Percentiles rank a stretch among this genome's conserved stretches.
phyloP scores from a whole-genome alignment of 1,284 basidiomycete genomes.

The Schizophyllum amplum region DNA sequence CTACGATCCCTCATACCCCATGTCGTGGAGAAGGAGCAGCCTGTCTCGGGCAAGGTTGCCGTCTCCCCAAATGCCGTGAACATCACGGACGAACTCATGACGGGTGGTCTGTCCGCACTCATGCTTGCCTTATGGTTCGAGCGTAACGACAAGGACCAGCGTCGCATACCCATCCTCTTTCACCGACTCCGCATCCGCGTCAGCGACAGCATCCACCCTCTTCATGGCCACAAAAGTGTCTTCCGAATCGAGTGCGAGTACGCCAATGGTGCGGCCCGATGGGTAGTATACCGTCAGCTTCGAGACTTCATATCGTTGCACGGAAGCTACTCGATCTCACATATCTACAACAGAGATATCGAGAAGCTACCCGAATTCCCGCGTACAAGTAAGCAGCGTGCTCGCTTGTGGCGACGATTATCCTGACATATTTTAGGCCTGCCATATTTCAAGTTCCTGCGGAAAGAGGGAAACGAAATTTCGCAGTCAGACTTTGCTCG shows the following conservation, averaged over 20 bases:
- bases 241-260: slow-evolving; percentile 97
- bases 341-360: slow-evolving; percentile 62
- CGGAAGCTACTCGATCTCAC: slow-evolving; percentile 85
- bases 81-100: slow-evolving; percentile 80
- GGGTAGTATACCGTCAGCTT: slow-evolving; percentile 94
- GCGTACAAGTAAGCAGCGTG: no score
- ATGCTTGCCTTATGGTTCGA: slow-evolving; percentile 90
- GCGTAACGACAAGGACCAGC: slow-evolving; percentile 79
- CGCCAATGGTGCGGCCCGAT: slow-evolving; percentile 88
- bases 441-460: slow-evolving; percentile 83
- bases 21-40: slow-evolving; percentile 24
- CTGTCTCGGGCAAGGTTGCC: slow-evolving; percentile 20
- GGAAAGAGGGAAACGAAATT: slow-evolving; percentile 46
- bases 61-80: slow-evolving; percentile 53
- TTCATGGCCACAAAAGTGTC: slow-evolving; percentile 71
- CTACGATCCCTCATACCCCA: slow-evolving; percentile 60
- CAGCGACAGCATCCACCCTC: slow-evolving; percentile 79
- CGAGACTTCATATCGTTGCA: slow-evolving; percentile 91
- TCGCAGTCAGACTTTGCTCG: slow-evolving; percentile 71
- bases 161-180: slow-evolving; percentile 82
- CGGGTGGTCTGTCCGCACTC: slow-evolving; percentile 74
- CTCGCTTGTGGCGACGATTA: no score
- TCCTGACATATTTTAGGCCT: no score
- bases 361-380: slow-evolving; percentile 92
- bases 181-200: slow-evolving; percentile 81